Evolutionary conservation across 1,284 basidiomycete species (phyloP), one percentile per base, ranked within the genome.

Genomic region (Peniophora sp.): DNA sequence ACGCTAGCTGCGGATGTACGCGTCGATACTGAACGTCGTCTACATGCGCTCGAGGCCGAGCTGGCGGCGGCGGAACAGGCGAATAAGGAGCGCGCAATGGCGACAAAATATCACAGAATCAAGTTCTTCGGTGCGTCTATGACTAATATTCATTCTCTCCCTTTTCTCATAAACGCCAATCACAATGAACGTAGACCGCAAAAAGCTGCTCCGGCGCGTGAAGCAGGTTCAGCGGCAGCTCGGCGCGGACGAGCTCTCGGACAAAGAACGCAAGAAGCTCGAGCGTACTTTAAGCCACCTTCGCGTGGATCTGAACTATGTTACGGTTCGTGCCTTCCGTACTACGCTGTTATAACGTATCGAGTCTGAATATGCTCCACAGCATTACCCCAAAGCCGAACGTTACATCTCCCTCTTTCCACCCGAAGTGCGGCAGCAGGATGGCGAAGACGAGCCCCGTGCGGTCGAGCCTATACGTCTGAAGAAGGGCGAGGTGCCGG

Each of bases 401-500:
- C 93, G 89, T 71, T 95, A 94, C 64, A 83, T 94, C 43, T 85
- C 91, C 2, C 72, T 95, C 35, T 93, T 91, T 64, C 89, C 91
- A 2, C 79, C 87, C 1, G 79, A 78, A 62, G 71, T 72, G 22
- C 79, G 79, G 48, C 59, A 69, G 39, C 49, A 45, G 11, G 25
- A 20, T 11, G 50, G 48, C 25, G 46, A 35, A 44, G 65, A 67
- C 48, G 65, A n/a, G 38, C 8, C 69, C 52, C 27, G 12, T 12
- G 12, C 27, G 5, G 27, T 32, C 27, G 51, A 59, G 46, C 52
- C 48, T 39, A 35, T 52, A 1, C 57, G 57, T 43, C 3, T 48
- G 8, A 41, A 24, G 14, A 20, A 45, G 2, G 41, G 50, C 44
- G 51, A 52, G 5, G 52, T 52, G 12, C 50, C 38, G 5, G 38